Evolutionary conservation across 78 protist species (phyloP).

Genomic region (Dictyostelium discoideum): dicty_2.7 NC_007089.4:2925501-2926000

Average conservation of each 20-base stretch:
- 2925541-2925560: constrained; percentile 28
- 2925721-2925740: constrained; percentile 56
- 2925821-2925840: not conserved
- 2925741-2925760: constrained; percentile 36
- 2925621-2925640: constrained; percentile 59
- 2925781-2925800: not conserved
- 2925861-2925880: not conserved
- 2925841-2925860: no score
- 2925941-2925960: constrained; percentile 55
- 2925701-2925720: constrained; percentile 28
- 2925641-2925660: constrained; percentile 69
- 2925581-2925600: constrained; percentile 62
- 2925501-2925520: constrained; percentile 37
- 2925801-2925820: not conserved
- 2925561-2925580: constrained; percentile 6
- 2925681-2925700: not conserved
- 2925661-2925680: constrained; percentile 60
- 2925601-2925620: constrained; percentile 80
- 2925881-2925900: constrained; percentile 33
- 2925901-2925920: not conserved
- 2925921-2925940: constrained; percentile 58
- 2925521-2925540: constrained; percentile 42
- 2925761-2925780: constrained; percentile 57
- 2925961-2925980: constrained; percentile 65
- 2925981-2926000: constrained; percentile 38